Base-by-base conservation (phyloP, 306 rosid species). In the Hippophae rhamnoides region DNA sequence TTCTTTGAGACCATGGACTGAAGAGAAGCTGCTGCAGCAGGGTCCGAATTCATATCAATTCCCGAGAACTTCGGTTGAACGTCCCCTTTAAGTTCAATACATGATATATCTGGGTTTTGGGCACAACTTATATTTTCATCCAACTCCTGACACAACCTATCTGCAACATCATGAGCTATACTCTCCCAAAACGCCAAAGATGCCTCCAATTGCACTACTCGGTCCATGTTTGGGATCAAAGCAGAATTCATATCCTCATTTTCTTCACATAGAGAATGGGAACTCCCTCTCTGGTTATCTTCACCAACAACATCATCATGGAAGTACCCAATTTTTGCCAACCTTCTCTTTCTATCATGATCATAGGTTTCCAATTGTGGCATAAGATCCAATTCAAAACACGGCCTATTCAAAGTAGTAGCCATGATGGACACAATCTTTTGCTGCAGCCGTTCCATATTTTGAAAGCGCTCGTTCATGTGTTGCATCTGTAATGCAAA, bases 181-280 rank as follows among this genome's bases (percentile, higher is more conserved):
- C 65, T 74, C 73, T 83, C 96, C 96, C 84, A 90, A 66, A 85
- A 74, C 42, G 51, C 18, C 60, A 87, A 47, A 13, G 84, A 81
- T 52, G 96, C 69, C 49, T 81, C 89, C 9, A 90, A 58, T 43
- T 69, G 75, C 76, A 79, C 73, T 59, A 90, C 41, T 43, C 68
- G 76, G 53, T 82, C 89, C 69, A 40, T 31, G 63, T 42, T 72
- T 27, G 60, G 46, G 38, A 74, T 42, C 57, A 63, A 43, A 63
- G n/a, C 25, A 46, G 70, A 66, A 5, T 23, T 12, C 55, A 55
- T 66, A 41, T 67, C 78, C 9, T 43, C 61, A 56, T 54, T 73
- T 50, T 71, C 86, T 58, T 65, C 18, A 44, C 57, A 55, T 47
- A 64, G 9, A 40, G 62, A 49, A 56, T 70, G 72, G 10, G 86